phyloP scores from a whole-genome alignment of 768 basidiomycete genomes.

The Chlorophyllum brunneum region DNA sequence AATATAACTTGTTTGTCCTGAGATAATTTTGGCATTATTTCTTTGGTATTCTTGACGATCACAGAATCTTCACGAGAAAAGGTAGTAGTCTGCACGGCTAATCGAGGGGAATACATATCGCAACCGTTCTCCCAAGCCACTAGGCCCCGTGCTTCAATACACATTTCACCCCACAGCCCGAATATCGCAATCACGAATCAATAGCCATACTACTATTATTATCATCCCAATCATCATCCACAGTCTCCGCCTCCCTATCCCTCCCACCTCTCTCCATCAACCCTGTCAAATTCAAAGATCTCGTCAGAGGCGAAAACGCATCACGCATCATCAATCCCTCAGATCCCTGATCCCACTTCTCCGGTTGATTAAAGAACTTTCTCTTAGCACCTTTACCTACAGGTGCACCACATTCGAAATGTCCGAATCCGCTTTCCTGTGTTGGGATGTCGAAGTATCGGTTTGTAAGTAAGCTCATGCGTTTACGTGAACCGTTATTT shows the following conservation, averaged over 20 bases:
- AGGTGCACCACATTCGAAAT: constrained; percentile 32
- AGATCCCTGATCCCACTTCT: constrained; percentile 30
- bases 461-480: constrained; percentile 68
- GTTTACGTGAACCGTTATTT: constrained; percentile 30
- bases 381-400: constrained; percentile 34
- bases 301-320: constrained; percentile 14
- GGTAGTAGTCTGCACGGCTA: too few species aligned
- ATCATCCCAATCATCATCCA: constrained; percentile 18
- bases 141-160: too few species aligned
- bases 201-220: constrained; percentile 17
- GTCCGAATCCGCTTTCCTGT: constrained; percentile 39
- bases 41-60: too few species aligned
- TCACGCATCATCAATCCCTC: constrained; percentile 13
- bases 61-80: too few species aligned
- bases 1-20: too few species aligned
- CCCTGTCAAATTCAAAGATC: constrained; percentile 10
- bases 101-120: too few species aligned
- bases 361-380: constrained; percentile 55
- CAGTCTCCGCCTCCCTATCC: constrained; percentile 16
- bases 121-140: too few species aligned
- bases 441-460: constrained; percentile 49
- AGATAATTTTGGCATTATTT: too few species aligned
- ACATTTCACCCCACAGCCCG: too few species aligned
- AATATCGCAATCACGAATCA: constrained; percentile 13
- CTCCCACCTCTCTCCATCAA: constrained; percentile 21